A percentile compares a stretch with the other conserved stretches of the same genome.
phyloP scores from a whole-genome alignment of 345 rosid genomes.

The Syzygium oleosum region DNA sequence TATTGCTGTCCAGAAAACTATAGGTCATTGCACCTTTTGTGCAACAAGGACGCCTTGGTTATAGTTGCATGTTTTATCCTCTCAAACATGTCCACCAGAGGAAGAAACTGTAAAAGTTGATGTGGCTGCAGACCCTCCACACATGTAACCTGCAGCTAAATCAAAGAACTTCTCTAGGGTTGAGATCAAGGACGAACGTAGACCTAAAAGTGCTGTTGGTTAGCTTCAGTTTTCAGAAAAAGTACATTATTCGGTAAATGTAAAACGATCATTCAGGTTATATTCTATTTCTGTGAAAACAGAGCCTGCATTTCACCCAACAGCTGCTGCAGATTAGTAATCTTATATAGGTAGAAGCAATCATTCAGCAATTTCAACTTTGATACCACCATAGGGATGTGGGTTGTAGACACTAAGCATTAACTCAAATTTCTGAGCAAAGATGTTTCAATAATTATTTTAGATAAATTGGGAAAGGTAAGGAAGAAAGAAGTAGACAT shows the following conservation, averaged over 20 bases:
- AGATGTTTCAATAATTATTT: not conserved
- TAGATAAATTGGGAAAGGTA: not conserved
- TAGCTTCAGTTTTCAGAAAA: not conserved
- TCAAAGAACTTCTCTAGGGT: not conserved
- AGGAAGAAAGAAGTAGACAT: conserved; percentile 13
- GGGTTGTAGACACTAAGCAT: not conserved
- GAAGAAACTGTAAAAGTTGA: not conserved
- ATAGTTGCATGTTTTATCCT: not conserved
- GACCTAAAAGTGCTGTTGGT: not conserved
- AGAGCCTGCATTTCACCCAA: not conserved
- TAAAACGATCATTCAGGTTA: not conserved
- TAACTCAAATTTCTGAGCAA: not conserved
- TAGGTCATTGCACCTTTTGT: not conserved
- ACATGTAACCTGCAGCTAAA: not conserved
- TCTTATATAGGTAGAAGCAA: not conserved
- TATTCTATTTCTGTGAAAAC: not conserved
- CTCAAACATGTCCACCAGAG: not conserved
- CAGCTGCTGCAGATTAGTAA: not conserved
- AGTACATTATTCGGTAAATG: not conserved
- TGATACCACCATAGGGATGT: not conserved
- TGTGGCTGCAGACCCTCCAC: not conserved
- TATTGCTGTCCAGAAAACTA: not conserved
- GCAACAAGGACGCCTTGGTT: not conserved
- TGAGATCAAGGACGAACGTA: not conserved
- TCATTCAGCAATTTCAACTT: not conserved